Conservation (phyloP, 495 filamentous ascomycete species). For the Penicillium macrosclerotiorum region DNA sequence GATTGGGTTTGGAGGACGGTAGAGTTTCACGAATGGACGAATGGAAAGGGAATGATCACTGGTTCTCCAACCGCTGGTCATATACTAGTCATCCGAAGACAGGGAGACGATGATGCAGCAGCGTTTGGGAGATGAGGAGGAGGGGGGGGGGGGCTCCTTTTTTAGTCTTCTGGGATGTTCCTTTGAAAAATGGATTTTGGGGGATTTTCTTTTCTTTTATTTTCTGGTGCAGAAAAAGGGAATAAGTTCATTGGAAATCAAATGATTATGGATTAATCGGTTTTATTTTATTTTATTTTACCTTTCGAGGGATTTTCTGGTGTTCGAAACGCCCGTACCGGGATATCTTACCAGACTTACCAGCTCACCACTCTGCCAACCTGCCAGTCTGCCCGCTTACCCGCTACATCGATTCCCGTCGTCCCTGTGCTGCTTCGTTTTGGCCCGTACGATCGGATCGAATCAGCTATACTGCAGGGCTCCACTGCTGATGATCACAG, state of each 20-base stretch:
- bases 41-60: constrained; percentile 5
- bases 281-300: constrained; percentile 5
- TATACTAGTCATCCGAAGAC: constrained; percentile 16
- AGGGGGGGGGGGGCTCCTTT: constrained; percentile 7
- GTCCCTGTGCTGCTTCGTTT: too few species aligned
- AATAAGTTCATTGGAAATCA: too few species aligned
- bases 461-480: constrained; percentile 15
- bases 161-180: constrained; percentile 12
- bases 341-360: background rate
- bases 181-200: too few species aligned
- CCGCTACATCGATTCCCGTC: too few species aligned
- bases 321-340: background rate
- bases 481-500: constrained; percentile 20
- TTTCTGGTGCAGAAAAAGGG: too few species aligned
- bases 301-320: constrained; percentile 10
- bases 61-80: constrained; percentile 9
- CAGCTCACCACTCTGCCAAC: too few species aligned
- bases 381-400: too few species aligned
- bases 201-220: too few species aligned
- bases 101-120: background rate
- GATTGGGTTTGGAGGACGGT: constrained; percentile 19
- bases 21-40: too few species aligned
- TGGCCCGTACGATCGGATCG: constrained; percentile 19
- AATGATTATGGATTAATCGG: constrained; percentile 1
- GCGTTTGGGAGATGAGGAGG: background rate